A percentile compares a stretch with the other conserved stretches of the same genome.
These are phyloP conservation scores for Allodekkera sacchari DNA, from an alignment of 805 yeast species.

Conservation along the genomic window DNA sequence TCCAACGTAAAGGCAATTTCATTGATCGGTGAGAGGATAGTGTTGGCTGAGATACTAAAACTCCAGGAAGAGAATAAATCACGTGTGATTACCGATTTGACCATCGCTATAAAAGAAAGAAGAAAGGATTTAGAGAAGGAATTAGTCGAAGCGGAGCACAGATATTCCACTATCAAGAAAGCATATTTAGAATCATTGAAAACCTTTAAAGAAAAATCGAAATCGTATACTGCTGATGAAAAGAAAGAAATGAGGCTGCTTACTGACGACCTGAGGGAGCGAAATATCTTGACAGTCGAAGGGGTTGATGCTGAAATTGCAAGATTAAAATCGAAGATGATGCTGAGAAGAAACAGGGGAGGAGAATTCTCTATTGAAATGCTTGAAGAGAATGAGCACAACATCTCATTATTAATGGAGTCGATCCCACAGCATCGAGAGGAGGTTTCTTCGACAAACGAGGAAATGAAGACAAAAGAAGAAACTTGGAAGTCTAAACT, in stretches of 20 bases:
- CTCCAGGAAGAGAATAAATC: slow-evolving; percentile 33
- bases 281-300: slow-evolving; percentile 27
- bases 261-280: slow-evolving; percentile 25
- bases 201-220: slow-evolving; percentile 28
- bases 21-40: slow-evolving; percentile 19
- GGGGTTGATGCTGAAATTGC: slow-evolving; percentile 30
- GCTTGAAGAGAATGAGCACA: slow-evolving; percentile 31
- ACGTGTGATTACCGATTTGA: slow-evolving; percentile 16
- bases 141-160: slow-evolving; percentile 7
- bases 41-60: slow-evolving; percentile 11
- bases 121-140: slow-evolving; percentile 17
- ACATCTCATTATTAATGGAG: slow-evolving; percentile 28
- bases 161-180: slow-evolving; percentile 14
- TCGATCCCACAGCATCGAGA: slow-evolving; percentile 30
- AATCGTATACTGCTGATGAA: slow-evolving; percentile 30
- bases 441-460: slow-evolving; percentile 29
- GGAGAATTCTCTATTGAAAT: slow-evolving; percentile 20
- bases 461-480: slow-evolving; percentile 22
- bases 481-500: slow-evolving; percentile 57
- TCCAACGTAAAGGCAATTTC: slow-evolving; percentile 15
- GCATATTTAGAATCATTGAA: slow-evolving; percentile 13
- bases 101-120: slow-evolving; percentile 20
- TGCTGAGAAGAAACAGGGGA: slow-evolving; percentile 18
- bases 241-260: slow-evolving; percentile 32
- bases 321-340: slow-evolving; percentile 33